phyloP scores from a whole-genome alignment of 1,284 basidiomycete species.

The Rhodotorula sp. region DNA sequence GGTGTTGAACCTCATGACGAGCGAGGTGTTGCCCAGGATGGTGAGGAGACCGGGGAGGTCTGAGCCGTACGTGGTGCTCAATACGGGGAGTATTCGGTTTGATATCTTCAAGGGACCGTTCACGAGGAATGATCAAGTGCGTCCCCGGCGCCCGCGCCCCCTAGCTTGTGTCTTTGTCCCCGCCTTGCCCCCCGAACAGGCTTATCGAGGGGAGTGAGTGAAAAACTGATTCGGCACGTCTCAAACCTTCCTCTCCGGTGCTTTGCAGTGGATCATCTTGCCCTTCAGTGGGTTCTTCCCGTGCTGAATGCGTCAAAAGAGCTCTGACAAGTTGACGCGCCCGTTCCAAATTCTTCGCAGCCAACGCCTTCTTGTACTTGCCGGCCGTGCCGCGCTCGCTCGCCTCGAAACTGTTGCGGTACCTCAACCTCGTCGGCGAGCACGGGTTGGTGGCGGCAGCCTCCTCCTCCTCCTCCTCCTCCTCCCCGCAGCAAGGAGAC shows the following conservation, averaged over 20 bases:
- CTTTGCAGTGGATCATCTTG: constrained; percentile 33
- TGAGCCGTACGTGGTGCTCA: constrained; percentile 39
- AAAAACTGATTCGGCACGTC: neutral
- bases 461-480: neutral
- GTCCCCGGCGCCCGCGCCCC: neutral
- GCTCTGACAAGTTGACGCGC: neutral
- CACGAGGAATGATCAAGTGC: constrained; percentile 44
- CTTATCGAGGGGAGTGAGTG: too few relatives aligned
- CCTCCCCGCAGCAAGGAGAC: neutral
- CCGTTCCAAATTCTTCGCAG: constrained; percentile 1
- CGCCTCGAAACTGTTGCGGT: constrained; percentile 32
- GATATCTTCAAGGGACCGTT: constrained; percentile 46
- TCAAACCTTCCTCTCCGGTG: too few relatives aligned
- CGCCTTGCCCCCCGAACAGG: too few relatives aligned
- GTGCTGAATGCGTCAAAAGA: neutral
- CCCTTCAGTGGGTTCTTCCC: constrained; percentile 31
- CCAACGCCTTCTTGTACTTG: constrained; percentile 37
- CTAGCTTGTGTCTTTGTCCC: too few relatives aligned
- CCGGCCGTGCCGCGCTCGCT: constrained; percentile 27
- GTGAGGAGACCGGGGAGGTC: constrained; percentile 24
- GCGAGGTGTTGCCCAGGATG: constrained; percentile 33
- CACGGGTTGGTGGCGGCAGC: constrained; percentile 20
- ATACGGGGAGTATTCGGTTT: constrained; percentile 45
- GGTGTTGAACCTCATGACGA: constrained; percentile 38
- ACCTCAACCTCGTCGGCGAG: constrained; percentile 43